Percentiles rank a stretch among this genome's conserved stretches.
phyloP scores from a whole-genome alignment of 1,284 basidiomycete genomes.

The Ustilago sp. region DNA sequence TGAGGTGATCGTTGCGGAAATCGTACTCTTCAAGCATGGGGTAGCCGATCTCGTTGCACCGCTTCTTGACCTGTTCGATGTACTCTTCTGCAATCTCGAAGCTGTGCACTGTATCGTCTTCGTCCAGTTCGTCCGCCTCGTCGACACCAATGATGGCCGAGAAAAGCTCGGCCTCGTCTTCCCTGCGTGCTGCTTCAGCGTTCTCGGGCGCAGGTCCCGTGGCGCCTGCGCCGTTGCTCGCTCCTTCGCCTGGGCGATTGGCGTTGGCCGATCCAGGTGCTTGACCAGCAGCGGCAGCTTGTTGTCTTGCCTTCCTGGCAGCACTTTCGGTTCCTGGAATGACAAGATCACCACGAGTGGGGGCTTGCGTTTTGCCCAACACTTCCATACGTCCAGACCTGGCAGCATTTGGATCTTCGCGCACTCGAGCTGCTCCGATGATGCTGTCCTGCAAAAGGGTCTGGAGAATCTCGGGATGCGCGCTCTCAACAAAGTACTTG shows the following conservation, averaged over 20 bases:
- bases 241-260: constrained; percentile 11
- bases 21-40: constrained; percentile 70
- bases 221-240: constrained; percentile 29
- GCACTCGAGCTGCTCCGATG: constrained; percentile 61
- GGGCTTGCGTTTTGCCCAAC: constrained; percentile 56
- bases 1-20: constrained; percentile 68
- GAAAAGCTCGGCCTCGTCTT: constrained; percentile 66
- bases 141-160: constrained; percentile 68
- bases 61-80: constrained; percentile 68
- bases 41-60: constrained; percentile 68
- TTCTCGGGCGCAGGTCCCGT: constrained; percentile 33
- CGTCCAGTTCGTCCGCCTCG: constrained; percentile 66
- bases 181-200: constrained; percentile 40
- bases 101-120: constrained; percentile 68
- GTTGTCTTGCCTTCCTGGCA: constrained; percentile 44
- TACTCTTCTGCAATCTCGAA: constrained; percentile 67
- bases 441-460: constrained; percentile 65
- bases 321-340: constrained; percentile 64
- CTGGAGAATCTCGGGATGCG: constrained; percentile 66
- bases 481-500: constrained; percentile 69
- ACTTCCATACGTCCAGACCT: constrained; percentile 51
- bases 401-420: constrained; percentile 48
- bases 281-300: constrained; percentile 37
- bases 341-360: constrained; percentile 61
- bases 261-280: constrained; percentile 12